A percentile compares a stretch with the other conserved stretches of the same genome.
Evolutionary conservation across 2,329 filamentous ascomycete genomes (phyloP).

Genomic region (Tolypocladium tundrense): DNA sequence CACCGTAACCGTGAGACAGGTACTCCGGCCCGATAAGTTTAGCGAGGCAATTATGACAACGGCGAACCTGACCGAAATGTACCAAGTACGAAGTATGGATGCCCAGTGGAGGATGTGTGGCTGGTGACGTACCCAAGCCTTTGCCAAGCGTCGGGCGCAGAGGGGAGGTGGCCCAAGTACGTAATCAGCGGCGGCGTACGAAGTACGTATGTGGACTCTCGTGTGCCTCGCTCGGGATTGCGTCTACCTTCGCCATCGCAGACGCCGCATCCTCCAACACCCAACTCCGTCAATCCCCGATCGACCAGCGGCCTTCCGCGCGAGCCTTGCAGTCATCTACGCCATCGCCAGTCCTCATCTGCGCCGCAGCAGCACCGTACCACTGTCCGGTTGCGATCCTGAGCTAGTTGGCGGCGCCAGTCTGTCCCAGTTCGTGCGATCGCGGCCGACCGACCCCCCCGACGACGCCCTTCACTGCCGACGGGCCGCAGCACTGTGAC

Average conservation of each 20-base stretch:
- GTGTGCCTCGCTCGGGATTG: not conserved
- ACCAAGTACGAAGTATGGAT: no score
- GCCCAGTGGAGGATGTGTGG: not conserved
- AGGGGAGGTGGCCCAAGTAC: not conserved
- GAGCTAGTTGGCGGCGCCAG: not conserved
- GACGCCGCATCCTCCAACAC: not conserved
- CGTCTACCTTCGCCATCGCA: not conserved
- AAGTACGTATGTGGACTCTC: not conserved
- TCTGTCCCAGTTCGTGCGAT: not conserved
- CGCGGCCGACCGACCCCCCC: not conserved
- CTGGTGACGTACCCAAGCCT: not conserved
- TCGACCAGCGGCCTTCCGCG: not conserved
- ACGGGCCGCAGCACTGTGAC: not conserved
- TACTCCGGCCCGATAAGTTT: not conserved
- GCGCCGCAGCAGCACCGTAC: not conserved
- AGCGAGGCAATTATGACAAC: no score
- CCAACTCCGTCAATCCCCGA: not conserved
- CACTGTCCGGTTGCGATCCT: not conserved
- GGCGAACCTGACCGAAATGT: no score
- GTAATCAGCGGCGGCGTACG: not conserved
- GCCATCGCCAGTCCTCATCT: not conserved
- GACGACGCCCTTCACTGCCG: not conserved
- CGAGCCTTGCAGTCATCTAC: not conserved
- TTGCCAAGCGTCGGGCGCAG: not conserved
- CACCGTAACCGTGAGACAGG: not conserved